A percentile compares a stretch with the other conserved stretches of the same genome.
These are phyloP conservation scores for Fonsecaea nubica DNA, from an alignment of 2,329 filamentous ascomycete genomes.

Conservation along the genomic window DNA sequence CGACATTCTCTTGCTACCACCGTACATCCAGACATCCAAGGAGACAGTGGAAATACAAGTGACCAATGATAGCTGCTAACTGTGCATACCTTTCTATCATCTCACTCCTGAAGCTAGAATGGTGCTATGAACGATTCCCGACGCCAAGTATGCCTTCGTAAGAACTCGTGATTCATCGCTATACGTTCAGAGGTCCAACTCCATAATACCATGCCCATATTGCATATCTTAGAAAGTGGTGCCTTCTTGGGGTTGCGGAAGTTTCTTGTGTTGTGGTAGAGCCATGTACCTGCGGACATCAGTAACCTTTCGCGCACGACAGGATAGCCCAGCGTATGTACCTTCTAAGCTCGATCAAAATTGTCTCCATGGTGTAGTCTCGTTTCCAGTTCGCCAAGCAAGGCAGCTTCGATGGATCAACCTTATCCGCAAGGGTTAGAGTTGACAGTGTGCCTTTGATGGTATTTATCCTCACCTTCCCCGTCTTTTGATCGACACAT, in stretches of 20 bases:
- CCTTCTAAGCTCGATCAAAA: constrained; percentile 85
- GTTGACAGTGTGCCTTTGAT: background rate
- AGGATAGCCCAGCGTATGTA: constrained; percentile 53
- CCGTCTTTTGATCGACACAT: constrained; percentile 81
- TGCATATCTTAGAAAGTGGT: constrained; percentile 58
- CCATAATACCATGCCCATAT: constrained; percentile 32
- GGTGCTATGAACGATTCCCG: constrained; percentile 30
- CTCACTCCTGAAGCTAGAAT: constrained; percentile 10
- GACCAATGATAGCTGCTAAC: background rate
- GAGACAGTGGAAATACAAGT: background rate
- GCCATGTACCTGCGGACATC: constrained; percentile 81
- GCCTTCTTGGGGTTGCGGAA: constrained; percentile 90
- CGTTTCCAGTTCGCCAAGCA: constrained; percentile 90
- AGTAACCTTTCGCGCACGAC: constrained; percentile 25
- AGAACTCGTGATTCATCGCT: constrained; percentile 30
- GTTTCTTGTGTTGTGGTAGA: constrained; percentile 87
- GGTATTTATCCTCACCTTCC: constrained; percentile 61
- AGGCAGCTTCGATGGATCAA: constrained; percentile 82
- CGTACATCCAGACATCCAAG: background rate
- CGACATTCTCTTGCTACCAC: background rate
- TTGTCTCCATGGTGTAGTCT: constrained; percentile 93
- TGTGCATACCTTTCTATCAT: background rate
- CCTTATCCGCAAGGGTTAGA: constrained; percentile 53
- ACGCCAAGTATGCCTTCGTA: constrained; percentile 30
- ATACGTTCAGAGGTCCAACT: constrained; percentile 22